Base-by-base conservation (phyloP, 78 protist species). In the Dictyostelium capitatum region DNA sequence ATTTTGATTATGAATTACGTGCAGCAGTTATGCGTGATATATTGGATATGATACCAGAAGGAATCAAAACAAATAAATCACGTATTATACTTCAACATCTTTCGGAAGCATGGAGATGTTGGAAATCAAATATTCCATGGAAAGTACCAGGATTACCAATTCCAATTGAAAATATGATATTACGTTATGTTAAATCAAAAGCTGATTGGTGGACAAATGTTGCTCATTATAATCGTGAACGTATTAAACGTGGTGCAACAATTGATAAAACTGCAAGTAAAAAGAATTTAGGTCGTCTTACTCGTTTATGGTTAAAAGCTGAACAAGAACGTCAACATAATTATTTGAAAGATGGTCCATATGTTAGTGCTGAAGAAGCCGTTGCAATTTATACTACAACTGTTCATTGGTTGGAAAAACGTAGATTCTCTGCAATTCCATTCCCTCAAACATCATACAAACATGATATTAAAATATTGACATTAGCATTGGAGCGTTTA, bases 81-180 rank as follows among this genome's bases (percentile, higher is more conserved):
- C 85, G 98, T 23, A 82, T 92, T 46, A 98, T 99, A 28, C 79
- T 99, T 48, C 99, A 98, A 83, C 99, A 99, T 82, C 85, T 98
- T 37, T 12, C 91, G 7, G 99, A 99, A 80, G 99, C 99, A 2
- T 99, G 99, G 99, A 91, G 99, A 14, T 99, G 99, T 95, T 99
- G 99, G 99, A 99, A 98, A 96, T 99, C 99, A 37, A 99, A 99
- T 96, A 97, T 99, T 53, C 99, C 99, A n/a, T 99, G 99, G 99
- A 98, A 98, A 92, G 99, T 99, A 17, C 99, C 99, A 6, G 99
- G 99, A 47, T 74, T 99, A 90, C 99, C 99, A 19, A 91, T 80
- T 3, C 99, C 99, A 3, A 78, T 99, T 30, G 99, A 99, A 96
- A 98, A 98, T 87, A 96, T 99, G 99, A 99, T 99, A 17, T 83